Evolutionary conservation across 306 rosid species (phyloP).

Genomic region (Neltuma alba): DNA sequence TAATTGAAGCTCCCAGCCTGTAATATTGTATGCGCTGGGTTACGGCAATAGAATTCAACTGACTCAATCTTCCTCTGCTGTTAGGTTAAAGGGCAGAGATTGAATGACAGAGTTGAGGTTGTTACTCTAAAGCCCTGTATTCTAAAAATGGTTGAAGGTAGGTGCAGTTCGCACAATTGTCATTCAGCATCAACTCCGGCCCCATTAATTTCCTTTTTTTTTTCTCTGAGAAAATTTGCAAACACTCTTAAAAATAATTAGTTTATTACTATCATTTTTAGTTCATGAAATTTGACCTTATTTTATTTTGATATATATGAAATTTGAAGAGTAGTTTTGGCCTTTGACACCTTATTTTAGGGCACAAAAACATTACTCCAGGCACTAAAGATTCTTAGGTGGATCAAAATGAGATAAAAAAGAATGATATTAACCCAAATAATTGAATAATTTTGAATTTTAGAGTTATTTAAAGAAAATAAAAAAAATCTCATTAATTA

Average conservation of each 20-base stretch:
- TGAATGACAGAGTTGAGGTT: constrained; percentile 72
- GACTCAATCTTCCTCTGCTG: constrained; percentile 2
- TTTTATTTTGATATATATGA: too few species aligned
- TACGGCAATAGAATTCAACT: neutral
- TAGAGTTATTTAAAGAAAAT: neutral
- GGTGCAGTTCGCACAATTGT: constrained; percentile 44
- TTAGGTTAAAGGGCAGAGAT: constrained; percentile 77
- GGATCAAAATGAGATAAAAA: too few species aligned
- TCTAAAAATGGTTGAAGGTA: constrained; percentile 92
- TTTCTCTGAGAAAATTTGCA: neutral
- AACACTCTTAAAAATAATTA: neutral
- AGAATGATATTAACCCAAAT: too few species aligned
- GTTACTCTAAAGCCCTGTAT: constrained; percentile 79
- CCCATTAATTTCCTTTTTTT: neutral
- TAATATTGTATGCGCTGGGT: neutral
- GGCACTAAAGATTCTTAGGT: too few species aligned
- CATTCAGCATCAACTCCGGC: constrained; percentile 34
- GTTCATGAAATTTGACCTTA: too few species aligned
- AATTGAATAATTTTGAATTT: neutral
- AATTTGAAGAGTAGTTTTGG: too few species aligned
- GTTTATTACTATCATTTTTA: too few species aligned
- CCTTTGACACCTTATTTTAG: too few species aligned
- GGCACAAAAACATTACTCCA: too few species aligned
- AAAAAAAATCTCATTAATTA: neutral
- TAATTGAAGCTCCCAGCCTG: constrained; percentile 7